Base-by-base conservation (phyloP, 2,329 filamentous ascomycete species). In the Drechslerella dactyloides region DNA sequence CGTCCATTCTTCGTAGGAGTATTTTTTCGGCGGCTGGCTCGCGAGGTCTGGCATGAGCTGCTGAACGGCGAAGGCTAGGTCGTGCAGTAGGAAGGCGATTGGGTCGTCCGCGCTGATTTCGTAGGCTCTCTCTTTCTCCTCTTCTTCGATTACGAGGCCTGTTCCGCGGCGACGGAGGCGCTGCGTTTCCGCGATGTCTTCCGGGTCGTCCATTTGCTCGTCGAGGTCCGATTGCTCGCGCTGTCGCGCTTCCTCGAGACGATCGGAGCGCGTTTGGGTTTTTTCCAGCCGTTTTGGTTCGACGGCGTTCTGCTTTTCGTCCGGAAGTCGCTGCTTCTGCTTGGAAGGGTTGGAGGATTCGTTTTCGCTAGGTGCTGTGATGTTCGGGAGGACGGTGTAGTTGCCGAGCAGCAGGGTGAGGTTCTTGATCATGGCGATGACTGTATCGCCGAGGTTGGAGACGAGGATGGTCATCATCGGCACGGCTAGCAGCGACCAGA, bases 391-490 rank as follows among this genome's bases (percentile, higher is more conserved):
- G 15, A 90, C 81, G 0, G 87, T 88, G 78, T 86, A 88, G 74
- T 89, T 87, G 0, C 86, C 88, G 1, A 89, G 69, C 1, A 80
- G 80, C 69, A 85, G 84, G 0, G 86, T 87, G 55, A 83, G 85
- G n/a, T 82, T 82, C 75, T 89, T 88, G 79, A 89, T 87, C 42
- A 82, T 82, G 1, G 81, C 80, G 11, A 96, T 88, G 19, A 96
- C 85, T 0, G 93, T 97, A 76, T 96, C 89, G 23, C 90, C 90
- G 69, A 94, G 89, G 75, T 93, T 90, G 10, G 87, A 89, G 74
- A 96, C 90, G 11, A 97, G 84, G 17, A 96, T 88, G 0, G 93
- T 96, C 85, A 93, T 93, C 1, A 90, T 93, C 0, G 93, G 93
- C 1, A 96, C 83, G 0, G 92, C 91, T 24, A 96, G 84, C 0